Base-by-base conservation (phyloP, 805 yeast genomes). In the Pichia sporocuriosa region DNA sequence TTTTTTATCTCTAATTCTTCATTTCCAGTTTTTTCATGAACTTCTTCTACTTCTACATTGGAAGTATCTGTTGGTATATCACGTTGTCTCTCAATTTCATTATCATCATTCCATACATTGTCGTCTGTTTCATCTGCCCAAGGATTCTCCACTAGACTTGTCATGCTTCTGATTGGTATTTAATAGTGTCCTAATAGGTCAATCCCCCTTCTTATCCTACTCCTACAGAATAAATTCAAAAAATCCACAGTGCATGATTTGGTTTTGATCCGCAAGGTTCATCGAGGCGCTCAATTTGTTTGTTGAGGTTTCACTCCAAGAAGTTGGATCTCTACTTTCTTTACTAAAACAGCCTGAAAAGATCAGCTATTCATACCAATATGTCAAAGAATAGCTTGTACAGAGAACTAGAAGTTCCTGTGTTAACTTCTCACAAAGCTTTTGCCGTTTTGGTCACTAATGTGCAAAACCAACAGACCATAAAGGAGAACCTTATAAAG, bases 401-500 rank as follows among this genome's bases (percentile, higher is more conserved):
- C 23, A 41, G 41, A 38, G 35, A 41, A 8, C 43, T 56, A 6
- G 40, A 42, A 26, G 32, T 56, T 3, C 40, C 52, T 1, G 51
- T 49, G 17, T 57, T 55, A 39, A 51, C 51, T 2, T 38, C 50
- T 0, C 43, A 43, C 40, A 44, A 38, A 16, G 46, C 53, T 8
- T 32, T 58, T 32, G 62, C 53, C 1, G 41, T 58, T 6, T 63
- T 75, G 36, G 81, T 69, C 55, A 53, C 60, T 3, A 59, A 68
- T 26, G 76, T 85, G 4, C 41, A 53, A 10, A 71, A 72, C 40
- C 62, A 73, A 12, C 47, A 57, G 3, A 62, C 59, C 6, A 70
- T 85, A 30, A 72, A 75, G 36, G 40, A 51, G 11, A 60, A 67
- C 41, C 66, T 74, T 30, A 61, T 72, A 21, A 59, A 62, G 9